Evolutionary conservation across 2,329 filamentous ascomycete genomes (phyloP).

Genomic region (Aspergillus quadrilineatus): DNA sequence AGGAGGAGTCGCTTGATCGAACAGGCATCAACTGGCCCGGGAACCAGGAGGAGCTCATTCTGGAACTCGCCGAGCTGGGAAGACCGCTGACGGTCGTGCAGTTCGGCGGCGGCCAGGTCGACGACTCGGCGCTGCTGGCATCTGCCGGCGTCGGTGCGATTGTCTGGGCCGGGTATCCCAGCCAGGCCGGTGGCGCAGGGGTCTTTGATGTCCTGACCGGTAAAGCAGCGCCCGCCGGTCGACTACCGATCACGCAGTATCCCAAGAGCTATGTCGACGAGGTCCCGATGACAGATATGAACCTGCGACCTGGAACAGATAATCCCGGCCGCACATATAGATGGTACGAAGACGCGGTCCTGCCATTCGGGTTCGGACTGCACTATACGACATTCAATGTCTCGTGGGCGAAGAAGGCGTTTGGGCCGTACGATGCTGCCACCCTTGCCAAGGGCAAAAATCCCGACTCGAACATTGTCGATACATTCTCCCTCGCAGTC

Average conservation of each 20-base stretch:
- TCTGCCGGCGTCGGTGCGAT: neutral
- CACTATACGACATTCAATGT: neutral
- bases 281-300: neutral
- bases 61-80: neutral
- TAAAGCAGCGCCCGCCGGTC: neutral
- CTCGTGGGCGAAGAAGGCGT: neutral
- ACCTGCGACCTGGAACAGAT: neutral
- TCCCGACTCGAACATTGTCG: neutral
- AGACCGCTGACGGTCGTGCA: neutral
- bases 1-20: neutral
- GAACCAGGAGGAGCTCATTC: neutral
- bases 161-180: neutral
- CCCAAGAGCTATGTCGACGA: neutral
- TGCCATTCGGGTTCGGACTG: neutral
- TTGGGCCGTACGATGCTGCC: neutral
- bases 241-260: neutral
- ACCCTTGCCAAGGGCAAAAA: neutral
- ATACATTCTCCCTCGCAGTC: neutral
- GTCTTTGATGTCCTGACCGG: constrained; percentile 2
- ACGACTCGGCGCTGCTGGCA: neutral
- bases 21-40: neutral
- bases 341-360: neutral
- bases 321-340: neutral
- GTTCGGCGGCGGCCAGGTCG: neutral
- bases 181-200: neutral